Evolutionary conservation across 177 flowering plant genomes (phyloP), one percentile per base, ranked within the genome.

Genomic region (Vitis hybrid): DNA sequence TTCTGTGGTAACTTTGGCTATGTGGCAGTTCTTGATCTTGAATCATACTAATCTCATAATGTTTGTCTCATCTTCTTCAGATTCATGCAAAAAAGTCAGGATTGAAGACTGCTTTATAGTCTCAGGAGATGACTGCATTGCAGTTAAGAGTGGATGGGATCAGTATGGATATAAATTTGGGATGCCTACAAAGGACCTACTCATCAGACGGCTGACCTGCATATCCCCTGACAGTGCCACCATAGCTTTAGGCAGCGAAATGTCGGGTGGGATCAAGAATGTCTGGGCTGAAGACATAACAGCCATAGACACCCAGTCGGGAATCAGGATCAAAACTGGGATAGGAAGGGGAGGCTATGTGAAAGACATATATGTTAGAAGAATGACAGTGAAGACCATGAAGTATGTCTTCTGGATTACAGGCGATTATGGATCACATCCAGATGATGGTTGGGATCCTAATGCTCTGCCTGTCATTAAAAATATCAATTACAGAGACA

Each of bases 341-440:
- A 19, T 68, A 0, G 89, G 89, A 20, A 65, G 92, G 19, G 92
- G 92, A 3, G 87, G 50, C 1, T 85, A 64, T 51, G 86, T 88
- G 2, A 79, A 83, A 50, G 84, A 86, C 78, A 83, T 88, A 3
- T 88, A 19, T 39, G 89, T 78, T 1, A 72, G 70, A 31, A 51
- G 74, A 2, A 58, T 85, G 70, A 66, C 2, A 3, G 2, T 85
- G 76, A n/a, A 81, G 3, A 86, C 86, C 1, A 89, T 87, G 90
- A 81, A 85, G 77, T 89, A 83, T 18, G 87, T 79, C 5, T 84
- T 85, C 65, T 85, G 90, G 93, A 89, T 87, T 84, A 70, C 88
- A 0, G 90, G 89, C 1, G 7, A 57, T 8, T 89, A 89, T 62
- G 81, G 80, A 1, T 51, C 73, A 0, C 89, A 87, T 66, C 80